These are phyloP conservation scores for Boletus barrowsii DNA, from an alignment of 768 basidiomycete species.

Conservation along the genomic window DNA sequence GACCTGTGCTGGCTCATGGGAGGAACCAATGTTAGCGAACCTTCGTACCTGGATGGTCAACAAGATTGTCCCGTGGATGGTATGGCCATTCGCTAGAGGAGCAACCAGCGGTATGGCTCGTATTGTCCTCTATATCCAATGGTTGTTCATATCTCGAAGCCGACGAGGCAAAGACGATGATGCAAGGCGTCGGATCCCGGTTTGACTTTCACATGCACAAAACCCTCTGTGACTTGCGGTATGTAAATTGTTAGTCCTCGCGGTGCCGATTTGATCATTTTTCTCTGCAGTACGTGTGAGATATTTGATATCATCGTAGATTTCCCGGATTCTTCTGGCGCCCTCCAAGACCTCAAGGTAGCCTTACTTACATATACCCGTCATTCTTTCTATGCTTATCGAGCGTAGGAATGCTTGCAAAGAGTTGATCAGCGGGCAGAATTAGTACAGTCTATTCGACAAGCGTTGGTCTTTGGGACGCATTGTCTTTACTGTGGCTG, in stretches of 20 bases:
- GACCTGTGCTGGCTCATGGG: conserved; percentile 70
- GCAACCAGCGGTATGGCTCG: conserved; percentile 49
- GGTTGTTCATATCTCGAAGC: conserved; percentile 36
- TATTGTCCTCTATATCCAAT: conserved; percentile 3
- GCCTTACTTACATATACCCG: neutral
- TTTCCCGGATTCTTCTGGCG: conserved; percentile 82
- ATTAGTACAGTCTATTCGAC: conserved; percentile 73
- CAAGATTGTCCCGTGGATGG: conserved; percentile 83
- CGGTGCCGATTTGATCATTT: neutral
- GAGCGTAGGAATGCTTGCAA: conserved; percentile 65
- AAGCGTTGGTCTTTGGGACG: conserved; percentile 50
- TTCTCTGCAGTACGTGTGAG: conserved; percentile 58
- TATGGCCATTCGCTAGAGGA: conserved; percentile 71
- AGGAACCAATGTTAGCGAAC: conserved; percentile 54
- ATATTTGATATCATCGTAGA: conserved; percentile 97
- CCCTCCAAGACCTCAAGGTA: conserved; percentile 84
- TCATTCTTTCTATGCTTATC: neutral
- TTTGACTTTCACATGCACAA: conserved; percentile 95
- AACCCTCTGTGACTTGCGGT: conserved; percentile 85
- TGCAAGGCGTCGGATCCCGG: conserved; percentile 74
- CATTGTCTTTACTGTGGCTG: neutral
- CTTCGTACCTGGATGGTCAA: conserved; percentile 76
- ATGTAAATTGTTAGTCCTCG: conserved; percentile 21
- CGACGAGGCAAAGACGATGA: conserved; percentile 67
- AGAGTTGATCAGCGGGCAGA: conserved; percentile 77